Evolutionary conservation across 495 filamentous ascomycete species (phyloP).

Genomic region (Neurospora pannonica): DNA sequence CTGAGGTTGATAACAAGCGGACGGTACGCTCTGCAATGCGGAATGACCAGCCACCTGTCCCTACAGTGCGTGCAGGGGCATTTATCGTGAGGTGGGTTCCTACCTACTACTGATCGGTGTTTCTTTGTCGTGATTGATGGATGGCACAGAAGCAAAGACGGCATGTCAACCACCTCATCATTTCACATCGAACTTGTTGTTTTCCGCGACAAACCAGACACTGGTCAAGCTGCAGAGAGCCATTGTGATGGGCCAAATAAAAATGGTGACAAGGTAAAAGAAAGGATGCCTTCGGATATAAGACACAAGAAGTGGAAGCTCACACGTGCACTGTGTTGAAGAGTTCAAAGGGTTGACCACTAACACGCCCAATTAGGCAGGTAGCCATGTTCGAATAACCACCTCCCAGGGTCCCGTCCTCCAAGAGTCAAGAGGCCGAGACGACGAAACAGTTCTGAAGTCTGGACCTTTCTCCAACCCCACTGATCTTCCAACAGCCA

Average conservation of each 20-base stretch:
- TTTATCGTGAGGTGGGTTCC: neutral
- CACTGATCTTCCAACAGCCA: neutral
- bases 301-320: neutral
- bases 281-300: neutral
- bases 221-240: neutral
- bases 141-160: neutral
- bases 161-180: neutral
- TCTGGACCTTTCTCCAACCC: neutral
- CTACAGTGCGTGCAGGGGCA: neutral
- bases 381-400: neutral
- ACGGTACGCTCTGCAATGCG: neutral
- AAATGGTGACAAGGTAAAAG: neutral
- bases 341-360: neutral
- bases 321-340: neutral
- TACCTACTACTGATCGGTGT: neutral
- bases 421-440: neutral
- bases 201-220: neutral
- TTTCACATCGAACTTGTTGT: neutral
- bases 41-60: neutral
- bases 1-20: neutral
- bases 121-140: neutral
- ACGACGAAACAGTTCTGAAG: neutral
- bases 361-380: neutral
- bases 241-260: neutral
- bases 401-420: neutral